These are phyloP conservation scores for Umbelopsis isabellina DNA, from an alignment of 192 early-diverging fungal species.

Conservation along the genomic window DNA sequence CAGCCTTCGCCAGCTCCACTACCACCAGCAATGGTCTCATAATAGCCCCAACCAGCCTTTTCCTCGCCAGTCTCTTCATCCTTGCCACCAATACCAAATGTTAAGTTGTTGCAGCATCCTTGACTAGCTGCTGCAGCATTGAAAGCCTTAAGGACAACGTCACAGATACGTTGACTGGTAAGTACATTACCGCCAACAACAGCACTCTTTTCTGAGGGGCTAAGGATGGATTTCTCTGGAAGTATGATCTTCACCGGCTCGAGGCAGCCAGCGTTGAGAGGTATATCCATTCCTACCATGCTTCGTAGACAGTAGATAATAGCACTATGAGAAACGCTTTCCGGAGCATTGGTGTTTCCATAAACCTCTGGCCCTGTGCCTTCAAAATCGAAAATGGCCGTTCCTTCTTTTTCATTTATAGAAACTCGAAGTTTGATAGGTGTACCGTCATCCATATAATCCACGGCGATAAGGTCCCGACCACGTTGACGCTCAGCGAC, in stretches of 20 bases:
- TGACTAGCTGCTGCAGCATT: conserved; percentile 89
- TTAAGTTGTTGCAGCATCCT: conserved; percentile 95
- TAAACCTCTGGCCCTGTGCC: conserved; percentile 90
- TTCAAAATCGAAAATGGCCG: conserved; percentile 89
- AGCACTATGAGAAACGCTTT: conserved; percentile 72
- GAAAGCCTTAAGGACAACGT: conserved; percentile 92
- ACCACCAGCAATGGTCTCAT: conserved; percentile 89
- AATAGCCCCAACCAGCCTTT: conserved; percentile 89
- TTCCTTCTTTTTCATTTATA: conserved; percentile 74
- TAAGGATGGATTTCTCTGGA: conserved; percentile 77
- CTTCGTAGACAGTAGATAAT: conserved; percentile 96
- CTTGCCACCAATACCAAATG: conserved; percentile 81
- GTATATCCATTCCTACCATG: conserved; percentile 89
- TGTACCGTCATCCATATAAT: conserved; percentile 95
- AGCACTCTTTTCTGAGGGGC: conserved; percentile 80
- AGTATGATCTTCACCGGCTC: conserved; percentile 80
- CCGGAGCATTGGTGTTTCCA: conserved; percentile 85
- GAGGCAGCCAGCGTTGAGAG: conserved; percentile 96
- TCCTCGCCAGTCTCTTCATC: conserved; percentile 50
- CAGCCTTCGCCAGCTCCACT: conserved; percentile 90
- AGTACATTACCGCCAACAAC: conserved; percentile 98
- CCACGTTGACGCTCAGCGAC: conserved; percentile 49
- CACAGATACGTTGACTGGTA: conserved; percentile 90
- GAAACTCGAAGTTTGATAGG: conserved; percentile 74
- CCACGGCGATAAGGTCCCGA: conserved; percentile 52